Evolutionary conservation across 73 alveolate genomes (phyloP).

Genomic region (Tetrahymena borealis): DNA sequence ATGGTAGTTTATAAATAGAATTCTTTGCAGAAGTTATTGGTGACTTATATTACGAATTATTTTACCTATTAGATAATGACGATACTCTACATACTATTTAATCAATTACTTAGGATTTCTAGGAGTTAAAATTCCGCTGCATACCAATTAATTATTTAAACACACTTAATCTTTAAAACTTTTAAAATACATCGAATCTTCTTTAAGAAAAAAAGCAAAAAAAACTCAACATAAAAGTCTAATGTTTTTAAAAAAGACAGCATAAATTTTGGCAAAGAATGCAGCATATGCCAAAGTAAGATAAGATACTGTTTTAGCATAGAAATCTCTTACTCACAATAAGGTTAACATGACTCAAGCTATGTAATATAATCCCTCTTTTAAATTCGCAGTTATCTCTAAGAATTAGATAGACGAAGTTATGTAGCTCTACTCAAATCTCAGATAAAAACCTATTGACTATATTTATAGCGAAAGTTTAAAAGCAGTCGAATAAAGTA

Average conservation of each 20-base stretch:
- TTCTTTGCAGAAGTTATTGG: not conserved
- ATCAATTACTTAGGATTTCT: not conserved
- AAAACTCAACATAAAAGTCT: not conserved
- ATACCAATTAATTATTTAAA: not conserved
- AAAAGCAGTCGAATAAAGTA: not conserved
- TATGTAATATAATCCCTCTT: not conserved
- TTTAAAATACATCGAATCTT: not conserved
- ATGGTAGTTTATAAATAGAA: not conserved
- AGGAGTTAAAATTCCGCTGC: not conserved
- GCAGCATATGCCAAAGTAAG: not conserved
- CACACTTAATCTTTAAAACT: not conserved
- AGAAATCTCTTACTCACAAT: not conserved
- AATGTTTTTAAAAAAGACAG: not conserved
- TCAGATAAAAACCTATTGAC: not conserved
- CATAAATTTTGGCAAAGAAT: not conserved
- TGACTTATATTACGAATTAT: not conserved
- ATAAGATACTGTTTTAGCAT: not conserved
- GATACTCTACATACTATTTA: not conserved
- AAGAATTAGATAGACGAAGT: not conserved
- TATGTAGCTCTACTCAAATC: not conserved
- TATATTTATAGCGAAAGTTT: not conserved
- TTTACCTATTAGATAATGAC: not conserved
- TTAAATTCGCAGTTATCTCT: not conserved
- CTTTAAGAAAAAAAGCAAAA: not conserved
- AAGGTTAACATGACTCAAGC: not conserved